These are phyloP conservation scores for Phoma sp. DNA, from an alignment of 2,329 filamentous ascomycete genomes.

Conservation along the genomic window DNA sequence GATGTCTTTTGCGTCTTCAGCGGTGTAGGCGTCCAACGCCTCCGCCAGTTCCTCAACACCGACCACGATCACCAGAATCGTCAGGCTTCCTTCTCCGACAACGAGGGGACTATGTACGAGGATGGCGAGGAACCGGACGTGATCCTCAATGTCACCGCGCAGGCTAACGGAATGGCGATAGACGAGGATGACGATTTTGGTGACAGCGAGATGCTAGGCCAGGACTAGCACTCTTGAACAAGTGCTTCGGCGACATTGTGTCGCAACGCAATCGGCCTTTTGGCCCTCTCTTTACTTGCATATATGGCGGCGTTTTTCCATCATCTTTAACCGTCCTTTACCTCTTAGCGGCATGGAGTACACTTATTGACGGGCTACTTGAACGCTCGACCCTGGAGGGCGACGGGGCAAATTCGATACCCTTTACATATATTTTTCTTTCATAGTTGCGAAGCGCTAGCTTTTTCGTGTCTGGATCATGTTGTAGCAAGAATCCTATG, in stretches of 20 bases:
- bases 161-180: constrained; percentile 48
- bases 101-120: constrained; percentile 41
- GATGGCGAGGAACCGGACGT: constrained; percentile 42
- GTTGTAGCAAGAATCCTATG: background rate
- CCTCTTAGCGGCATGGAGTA: constrained; percentile 21
- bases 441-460: background rate
- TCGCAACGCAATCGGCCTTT: background rate
- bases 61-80: constrained; percentile 32
- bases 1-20: constrained; percentile 98
- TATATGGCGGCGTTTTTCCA: constrained; percentile 21
- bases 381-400: background rate
- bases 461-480: background rate
- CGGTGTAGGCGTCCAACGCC: constrained; percentile 76
- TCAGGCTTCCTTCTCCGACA: constrained; percentile 25
- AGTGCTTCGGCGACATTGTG: background rate
- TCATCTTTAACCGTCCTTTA: constrained; percentile 15
- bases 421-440: constrained; percentile 20
- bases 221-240: constrained; percentile 23
- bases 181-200: constrained; percentile 55
- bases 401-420: constrained; percentile 27
- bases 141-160: constrained; percentile 46
- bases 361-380: constrained; percentile 3
- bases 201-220: constrained; percentile 53
- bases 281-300: constrained; percentile 12
- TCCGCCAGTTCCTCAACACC: constrained; percentile 79